phyloP scores from a whole-genome alignment of 2,329 filamentous ascomycete genomes.

The Diaporthe vaccinii region DNA sequence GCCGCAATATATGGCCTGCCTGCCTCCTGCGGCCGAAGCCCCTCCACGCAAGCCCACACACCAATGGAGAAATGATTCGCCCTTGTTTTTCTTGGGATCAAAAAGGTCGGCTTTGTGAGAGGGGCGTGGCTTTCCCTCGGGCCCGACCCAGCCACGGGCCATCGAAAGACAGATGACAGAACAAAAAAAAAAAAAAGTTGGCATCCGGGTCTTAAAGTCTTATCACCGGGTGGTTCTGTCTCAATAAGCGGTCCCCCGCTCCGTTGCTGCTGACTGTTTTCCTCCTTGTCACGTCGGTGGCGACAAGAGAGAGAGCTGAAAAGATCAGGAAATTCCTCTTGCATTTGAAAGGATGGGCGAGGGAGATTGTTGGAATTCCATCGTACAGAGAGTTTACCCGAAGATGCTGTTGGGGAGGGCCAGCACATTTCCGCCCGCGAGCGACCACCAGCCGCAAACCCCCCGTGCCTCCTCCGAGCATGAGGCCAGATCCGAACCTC shows the following conservation, averaged over 20 bases:
- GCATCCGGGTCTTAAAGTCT: constrained; percentile 6
- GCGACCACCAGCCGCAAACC: constrained; percentile 15
- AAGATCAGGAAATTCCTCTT: background rate
- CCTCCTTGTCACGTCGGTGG: constrained; percentile 11
- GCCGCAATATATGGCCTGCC: constrained; percentile 34
- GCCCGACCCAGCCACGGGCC: constrained; percentile 15
- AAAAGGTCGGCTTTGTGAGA: constrained; percentile 12
- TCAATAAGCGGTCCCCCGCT: constrained; percentile 26
- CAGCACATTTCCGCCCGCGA: constrained; percentile 29
- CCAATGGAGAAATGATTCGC: constrained; percentile 33
- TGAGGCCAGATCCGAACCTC: constrained; percentile 29
- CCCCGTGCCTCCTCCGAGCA: constrained; percentile 31
- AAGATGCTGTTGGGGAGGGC: constrained; percentile 32
- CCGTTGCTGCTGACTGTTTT: constrained; percentile 16
- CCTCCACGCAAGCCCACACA: constrained; percentile 30
- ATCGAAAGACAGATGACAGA: constrained; percentile 26
- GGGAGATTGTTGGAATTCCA: constrained; percentile 28
- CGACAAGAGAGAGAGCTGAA: constrained; percentile 18
- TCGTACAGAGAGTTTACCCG: constrained; percentile 14
- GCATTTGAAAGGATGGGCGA: constrained; percentile 21
- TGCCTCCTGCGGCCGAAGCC: constrained; percentile 27
- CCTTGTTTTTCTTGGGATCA: background rate
- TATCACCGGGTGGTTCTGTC: background rate
- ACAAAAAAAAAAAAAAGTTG: constrained; percentile 12
- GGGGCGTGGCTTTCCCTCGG: constrained; percentile 5